These are phyloP conservation scores for Aspergillus tamarii DNA, from an alignment of 2,329 filamentous ascomycete genomes.

Conservation along the genomic window DNA sequence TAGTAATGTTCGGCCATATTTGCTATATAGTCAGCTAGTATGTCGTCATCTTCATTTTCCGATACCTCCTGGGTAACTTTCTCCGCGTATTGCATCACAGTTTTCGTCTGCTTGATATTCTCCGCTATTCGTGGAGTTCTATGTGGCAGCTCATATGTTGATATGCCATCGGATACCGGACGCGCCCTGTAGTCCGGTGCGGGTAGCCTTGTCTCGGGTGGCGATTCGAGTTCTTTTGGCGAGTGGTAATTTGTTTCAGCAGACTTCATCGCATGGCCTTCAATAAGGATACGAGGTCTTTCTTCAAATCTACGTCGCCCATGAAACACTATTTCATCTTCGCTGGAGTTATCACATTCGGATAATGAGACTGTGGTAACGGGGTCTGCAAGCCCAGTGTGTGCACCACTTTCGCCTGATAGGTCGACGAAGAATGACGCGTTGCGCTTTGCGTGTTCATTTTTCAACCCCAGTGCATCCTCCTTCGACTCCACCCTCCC, in stretches of 20 bases:
- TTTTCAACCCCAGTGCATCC: background rate
- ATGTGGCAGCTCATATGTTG: background rate
- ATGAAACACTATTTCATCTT: slow-evolving; percentile 58
- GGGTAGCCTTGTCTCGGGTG: background rate
- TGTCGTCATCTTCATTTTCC: slow-evolving; percentile 51
- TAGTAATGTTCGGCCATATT: slow-evolving; percentile 41
- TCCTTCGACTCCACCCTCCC: background rate
- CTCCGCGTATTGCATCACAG: background rate
- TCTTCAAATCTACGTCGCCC: slow-evolving; percentile 32
- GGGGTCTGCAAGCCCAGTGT: slow-evolving; percentile 37
- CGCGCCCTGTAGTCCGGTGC: background rate
- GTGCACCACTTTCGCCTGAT: slow-evolving; percentile 27
- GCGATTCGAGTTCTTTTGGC: background rate
- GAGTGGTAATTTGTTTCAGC: background rate
- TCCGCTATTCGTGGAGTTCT: background rate
- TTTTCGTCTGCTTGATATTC: background rate
- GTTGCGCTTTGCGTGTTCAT: background rate
- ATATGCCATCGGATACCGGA: no score
- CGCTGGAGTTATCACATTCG: slow-evolving; percentile 63
- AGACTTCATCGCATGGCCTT: background rate
- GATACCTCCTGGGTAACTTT: background rate
- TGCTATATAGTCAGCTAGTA: slow-evolving; percentile 44
- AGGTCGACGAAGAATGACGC: slow-evolving; percentile 3
- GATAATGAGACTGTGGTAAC: slow-evolving; percentile 35
- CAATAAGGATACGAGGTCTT: slow-evolving; percentile 4